Evolutionary conservation across 140 eudicot genomes (phyloP).

Genomic region (Oenanthe javanica): DNA sequence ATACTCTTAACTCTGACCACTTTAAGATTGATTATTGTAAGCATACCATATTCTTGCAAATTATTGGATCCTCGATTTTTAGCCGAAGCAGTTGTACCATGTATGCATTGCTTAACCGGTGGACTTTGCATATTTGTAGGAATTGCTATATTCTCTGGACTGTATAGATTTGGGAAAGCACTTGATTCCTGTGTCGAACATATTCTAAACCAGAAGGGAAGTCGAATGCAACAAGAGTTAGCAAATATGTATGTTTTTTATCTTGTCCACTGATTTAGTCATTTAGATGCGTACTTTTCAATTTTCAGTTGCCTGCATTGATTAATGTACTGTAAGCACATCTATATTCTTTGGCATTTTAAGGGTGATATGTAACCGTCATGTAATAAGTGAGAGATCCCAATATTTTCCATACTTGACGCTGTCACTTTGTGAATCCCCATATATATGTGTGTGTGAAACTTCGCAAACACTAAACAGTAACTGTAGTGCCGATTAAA

Average conservation of each 20-base stretch:
- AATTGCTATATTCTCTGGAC: constrained; percentile 44
- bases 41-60: background rate
- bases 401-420: background rate
- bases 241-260: constrained; percentile 48
- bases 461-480: background rate
- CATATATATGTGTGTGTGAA: background rate
- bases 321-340: background rate
- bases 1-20: background rate
- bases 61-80: background rate
- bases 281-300: background rate
- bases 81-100: background rate
- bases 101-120: background rate
- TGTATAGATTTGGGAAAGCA: constrained; percentile 45
- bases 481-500: background rate
- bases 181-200: constrained; percentile 43
- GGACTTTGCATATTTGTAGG: constrained; percentile 27
- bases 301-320: background rate
- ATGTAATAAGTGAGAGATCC: background rate
- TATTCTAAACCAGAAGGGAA: constrained; percentile 73
- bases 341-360: background rate
- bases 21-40: background rate
- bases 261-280: background rate
- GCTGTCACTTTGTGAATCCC: background rate
- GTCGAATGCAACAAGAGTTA: constrained; percentile 64
- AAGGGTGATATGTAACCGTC: background rate